Evolutionary conservation across 768 basidiomycete genomes (phyloP), one percentile per base, ranked within the genome.

Genomic region (Suillus luteus): DNA sequence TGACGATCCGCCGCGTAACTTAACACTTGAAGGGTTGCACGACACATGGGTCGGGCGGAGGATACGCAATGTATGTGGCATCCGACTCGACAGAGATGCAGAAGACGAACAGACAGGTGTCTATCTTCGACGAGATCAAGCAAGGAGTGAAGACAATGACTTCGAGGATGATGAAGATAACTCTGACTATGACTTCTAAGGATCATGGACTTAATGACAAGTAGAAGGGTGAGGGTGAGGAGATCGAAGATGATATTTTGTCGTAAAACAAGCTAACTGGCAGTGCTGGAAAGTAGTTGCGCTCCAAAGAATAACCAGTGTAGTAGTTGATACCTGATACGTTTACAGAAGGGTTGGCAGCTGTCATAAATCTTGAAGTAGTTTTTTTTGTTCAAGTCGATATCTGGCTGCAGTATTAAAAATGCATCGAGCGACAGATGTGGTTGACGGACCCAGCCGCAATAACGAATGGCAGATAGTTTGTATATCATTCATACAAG

Each of bases 41-140:
- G 66, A 65, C 58, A 41, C n/a, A 19, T 70, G 57, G 68, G 61
- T 66, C 17, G 61, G 61, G 31, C 49, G 64, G 1, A 64, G 64
- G 33, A 63, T 70, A 52, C 61, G 61, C 55, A 54, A n/a, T 7
- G 66, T 61, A 3, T 70, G 64, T 19, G 66, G 66, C 4, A 64
- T 69, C 22, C 66, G 61, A 48, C 43, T 64, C 46, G 51, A 27
- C 0, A 54, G 49, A 2, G 62, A 60, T 24, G 35, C 60, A 14
- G 55, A 57, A 46, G 60, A n/a, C 17, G 64, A 38, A 33, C 24
- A 11, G 38, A 15, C 40, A 7, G 59, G 59, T 15, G 12, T 44
- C 15, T 33, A 22, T 33, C 38, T 48, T 22, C 57, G 64, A 6
- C 33, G 5, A 7, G 58, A 64, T 33, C 14, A 38, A 37, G 57